Percentiles rank a stretch among this genome's conserved stretches.
Evolutionary conservation across 192 early-diverging fungal species (phyloP).

Genomic region (Coemansia sp.): DNA sequence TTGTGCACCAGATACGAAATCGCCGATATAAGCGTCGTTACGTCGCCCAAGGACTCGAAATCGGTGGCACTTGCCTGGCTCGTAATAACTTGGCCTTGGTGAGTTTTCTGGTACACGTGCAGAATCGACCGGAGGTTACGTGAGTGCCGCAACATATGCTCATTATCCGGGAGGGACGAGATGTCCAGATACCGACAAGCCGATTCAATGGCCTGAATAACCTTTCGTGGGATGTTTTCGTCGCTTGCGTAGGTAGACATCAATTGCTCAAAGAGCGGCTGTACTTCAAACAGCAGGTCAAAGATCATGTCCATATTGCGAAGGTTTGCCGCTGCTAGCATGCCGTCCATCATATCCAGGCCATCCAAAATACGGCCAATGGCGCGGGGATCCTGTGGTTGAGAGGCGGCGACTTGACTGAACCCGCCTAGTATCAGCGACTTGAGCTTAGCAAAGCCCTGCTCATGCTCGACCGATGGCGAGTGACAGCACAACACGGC

Average conservation of each 20-base stretch:
- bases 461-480: slow-evolving; percentile 28
- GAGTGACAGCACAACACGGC: slow-evolving; percentile 43
- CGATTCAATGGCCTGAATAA: slow-evolving; percentile 46
- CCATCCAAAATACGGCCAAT: slow-evolving; percentile 41
- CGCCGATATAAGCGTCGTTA: slow-evolving; percentile 35
- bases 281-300: slow-evolving; percentile 45
- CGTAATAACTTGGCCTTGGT: background rate
- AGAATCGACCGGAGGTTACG: slow-evolving; percentile 33
- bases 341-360: slow-evolving; percentile 56
- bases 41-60: slow-evolving; percentile 29
- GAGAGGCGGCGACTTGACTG: slow-evolving; percentile 14
- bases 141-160: slow-evolving; percentile 40
- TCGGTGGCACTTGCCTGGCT: slow-evolving; percentile 14
- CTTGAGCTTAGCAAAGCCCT: slow-evolving; percentile 38
- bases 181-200: slow-evolving; percentile 44
- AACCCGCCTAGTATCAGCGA: slow-evolving; percentile 29
- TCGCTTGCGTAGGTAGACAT: slow-evolving; percentile 30
- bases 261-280: slow-evolving; percentile 38
- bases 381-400: slow-evolving; percentile 28
- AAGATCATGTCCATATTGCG: slow-evolving; percentile 49
- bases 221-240: slow-evolving; percentile 30
- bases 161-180: slow-evolving; percentile 43
- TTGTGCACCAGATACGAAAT: slow-evolving; percentile 47
- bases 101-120: slow-evolving; percentile 28
- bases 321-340: slow-evolving; percentile 47